phyloP scores from a whole-genome alignment of 768 basidiomycete species.

The Exidia glandulosa region DNA sequence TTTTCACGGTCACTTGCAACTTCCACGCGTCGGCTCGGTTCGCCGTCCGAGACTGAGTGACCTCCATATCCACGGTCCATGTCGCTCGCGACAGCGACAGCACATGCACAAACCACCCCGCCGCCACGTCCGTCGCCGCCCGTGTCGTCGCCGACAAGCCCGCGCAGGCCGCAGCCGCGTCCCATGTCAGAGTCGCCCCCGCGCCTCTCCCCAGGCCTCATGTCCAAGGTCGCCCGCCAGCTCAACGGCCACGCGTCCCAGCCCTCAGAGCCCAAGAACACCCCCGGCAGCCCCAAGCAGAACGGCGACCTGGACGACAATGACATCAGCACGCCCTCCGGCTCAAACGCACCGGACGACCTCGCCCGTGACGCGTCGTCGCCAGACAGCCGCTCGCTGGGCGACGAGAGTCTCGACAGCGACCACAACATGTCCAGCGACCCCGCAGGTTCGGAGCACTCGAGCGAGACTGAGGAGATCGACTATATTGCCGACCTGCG shows the following conservation, averaged over 20 bases:
- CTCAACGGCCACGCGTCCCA: background rate
- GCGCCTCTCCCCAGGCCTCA: background rate
- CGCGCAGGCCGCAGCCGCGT: background rate
- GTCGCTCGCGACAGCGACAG: too few relatives aligned
- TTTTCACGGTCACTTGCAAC: too few relatives aligned
- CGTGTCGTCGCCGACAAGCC: background rate
- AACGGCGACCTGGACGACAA: background rate
- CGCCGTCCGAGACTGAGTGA: too few relatives aligned
- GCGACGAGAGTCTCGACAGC: background rate
- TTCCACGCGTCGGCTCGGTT: too few relatives aligned
- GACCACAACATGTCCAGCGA: background rate
- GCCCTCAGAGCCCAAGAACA: background rate
- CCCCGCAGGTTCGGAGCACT: background rate
- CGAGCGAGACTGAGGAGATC: background rate
- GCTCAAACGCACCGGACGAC: background rate
- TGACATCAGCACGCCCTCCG: background rate
- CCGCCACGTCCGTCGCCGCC: background rate
- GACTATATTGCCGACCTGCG: background rate
- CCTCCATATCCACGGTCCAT: too few relatives aligned
- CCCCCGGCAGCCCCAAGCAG: background rate
- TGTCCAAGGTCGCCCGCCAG: background rate
- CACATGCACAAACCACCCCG: background rate
- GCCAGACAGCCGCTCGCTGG: background rate
- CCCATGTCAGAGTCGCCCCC: background rate
- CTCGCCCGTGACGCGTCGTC: background rate